A percentile compares a stretch with the other conserved stretches of the same genome.
Evolutionary conservation across 2,329 filamentous ascomycete species (phyloP).

Genomic region (Paecilomyces sp.): DNA sequence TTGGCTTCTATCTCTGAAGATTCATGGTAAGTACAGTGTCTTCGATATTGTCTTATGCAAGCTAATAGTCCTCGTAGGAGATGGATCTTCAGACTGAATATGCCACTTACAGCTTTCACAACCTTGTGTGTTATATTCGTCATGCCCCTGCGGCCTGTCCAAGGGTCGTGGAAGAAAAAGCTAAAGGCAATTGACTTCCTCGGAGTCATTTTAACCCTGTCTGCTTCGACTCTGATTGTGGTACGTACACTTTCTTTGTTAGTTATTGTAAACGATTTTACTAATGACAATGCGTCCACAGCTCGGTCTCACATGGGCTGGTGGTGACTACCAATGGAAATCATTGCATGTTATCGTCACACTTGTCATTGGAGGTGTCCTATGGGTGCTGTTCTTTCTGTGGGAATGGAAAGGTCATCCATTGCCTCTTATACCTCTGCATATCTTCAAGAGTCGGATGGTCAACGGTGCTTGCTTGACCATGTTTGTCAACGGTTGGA

Average conservation of each 20-base stretch:
- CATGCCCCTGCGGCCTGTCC: conserved; percentile 50
- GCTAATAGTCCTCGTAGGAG: conserved; percentile 18
- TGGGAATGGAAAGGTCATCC: conserved; percentile 28
- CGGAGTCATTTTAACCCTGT: conserved; percentile 42
- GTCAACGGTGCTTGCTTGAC: conserved; percentile 51
- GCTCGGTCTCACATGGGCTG: conserved; percentile 53
- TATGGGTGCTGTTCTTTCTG: conserved; percentile 19
- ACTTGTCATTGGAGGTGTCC: conserved; percentile 41
- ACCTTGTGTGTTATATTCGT: conserved; percentile 45
- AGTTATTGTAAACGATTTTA: conserved; percentile 10
- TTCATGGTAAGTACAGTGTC: conserved; percentile 28
- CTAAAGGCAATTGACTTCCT: conserved; percentile 47
- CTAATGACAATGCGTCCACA: conserved; percentile 40
- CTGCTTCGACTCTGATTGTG: conserved; percentile 15
- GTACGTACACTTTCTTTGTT: conserved; percentile 32
- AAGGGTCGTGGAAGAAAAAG: conserved; percentile 46
- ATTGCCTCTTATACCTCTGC: conserved; percentile 28
- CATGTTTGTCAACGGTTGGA: conserved; percentile 55
- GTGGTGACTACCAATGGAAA: conserved; percentile 51
- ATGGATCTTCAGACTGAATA: conserved; percentile 50
- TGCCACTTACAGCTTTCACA: conserved; percentile 45
- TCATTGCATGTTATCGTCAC: conserved; percentile 50
- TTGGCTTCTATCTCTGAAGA: conserved; percentile 40
- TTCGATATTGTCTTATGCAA: background rate
- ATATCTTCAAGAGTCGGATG: conserved; percentile 46